phyloP scores from a whole-genome alignment of 352 stramenopile genomes.

The Globisporangium nagaii region DNA sequence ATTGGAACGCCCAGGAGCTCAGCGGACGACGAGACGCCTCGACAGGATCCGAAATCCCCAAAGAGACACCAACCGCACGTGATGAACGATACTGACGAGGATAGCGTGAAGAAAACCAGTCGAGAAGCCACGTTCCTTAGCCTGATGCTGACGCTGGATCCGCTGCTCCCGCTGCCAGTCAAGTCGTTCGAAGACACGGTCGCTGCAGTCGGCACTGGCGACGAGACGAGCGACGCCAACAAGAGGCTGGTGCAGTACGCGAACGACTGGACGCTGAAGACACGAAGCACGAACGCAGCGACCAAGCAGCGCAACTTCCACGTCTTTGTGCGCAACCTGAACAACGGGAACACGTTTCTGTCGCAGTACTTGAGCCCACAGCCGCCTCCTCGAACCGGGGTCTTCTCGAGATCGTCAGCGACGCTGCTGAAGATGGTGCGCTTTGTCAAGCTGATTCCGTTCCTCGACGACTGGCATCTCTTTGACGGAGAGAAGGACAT shows the following conservation, averaged over 20 bases:
- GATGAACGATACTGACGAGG: constrained; percentile 15
- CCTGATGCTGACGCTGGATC: constrained; percentile 86
- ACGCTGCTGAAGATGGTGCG: constrained; percentile 46
- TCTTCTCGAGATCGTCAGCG: constrained; percentile 9
- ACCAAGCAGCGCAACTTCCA: constrained; percentile 41
- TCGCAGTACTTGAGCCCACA: constrained; percentile 72
- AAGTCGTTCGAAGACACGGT: constrained; percentile 14
- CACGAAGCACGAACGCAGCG: constrained; percentile 9
- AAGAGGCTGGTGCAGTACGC: constrained; percentile 30
- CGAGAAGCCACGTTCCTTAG: constrained; percentile 78
- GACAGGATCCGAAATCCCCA: not conserved
- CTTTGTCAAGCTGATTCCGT: constrained; percentile 91
- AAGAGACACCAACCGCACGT: not conserved
- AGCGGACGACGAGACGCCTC: not conserved
- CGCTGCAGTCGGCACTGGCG: not conserved
- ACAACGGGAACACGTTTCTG: constrained; percentile 57
- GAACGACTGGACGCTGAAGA: constrained; percentile 21
- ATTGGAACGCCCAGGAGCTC: constrained; percentile 7
- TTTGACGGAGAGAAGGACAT: constrained; percentile 80
- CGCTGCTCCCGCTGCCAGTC: constrained; percentile 54
- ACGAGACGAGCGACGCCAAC: constrained; percentile 15
- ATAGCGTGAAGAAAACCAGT: constrained; percentile 29
- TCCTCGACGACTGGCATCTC: constrained; percentile 87
- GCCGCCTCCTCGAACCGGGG: constrained; percentile 28
- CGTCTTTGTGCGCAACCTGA: constrained; percentile 76